Evolutionary conservation across 1,284 basidiomycete species (phyloP).

Genomic region (Sporisorium iseilematis-ciliati): DNA sequence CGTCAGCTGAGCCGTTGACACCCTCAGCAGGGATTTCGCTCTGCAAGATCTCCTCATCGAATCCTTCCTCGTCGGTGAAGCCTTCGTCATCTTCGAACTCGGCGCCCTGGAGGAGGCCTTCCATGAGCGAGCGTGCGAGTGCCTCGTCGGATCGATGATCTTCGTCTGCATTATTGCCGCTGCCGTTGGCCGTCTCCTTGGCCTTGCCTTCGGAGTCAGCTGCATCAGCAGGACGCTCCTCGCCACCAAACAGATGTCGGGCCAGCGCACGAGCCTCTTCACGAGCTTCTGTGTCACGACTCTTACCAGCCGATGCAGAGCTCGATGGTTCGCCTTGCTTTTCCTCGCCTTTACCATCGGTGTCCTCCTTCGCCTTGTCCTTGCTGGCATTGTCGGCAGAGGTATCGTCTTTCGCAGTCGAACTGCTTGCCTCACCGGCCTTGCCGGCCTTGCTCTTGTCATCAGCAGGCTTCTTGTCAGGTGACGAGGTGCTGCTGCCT

Average conservation of each 20-base stretch:
- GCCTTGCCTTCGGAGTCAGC: constrained; percentile 29
- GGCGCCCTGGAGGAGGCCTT: constrained; percentile 55
- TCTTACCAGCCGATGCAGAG: constrained; percentile 15
- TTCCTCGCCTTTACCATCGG: constrained; percentile 9
- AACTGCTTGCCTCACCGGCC: constrained; percentile 50
- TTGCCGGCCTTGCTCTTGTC: constrained; percentile 54
- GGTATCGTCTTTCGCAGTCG: background rate
- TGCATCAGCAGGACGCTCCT: constrained; percentile 12
- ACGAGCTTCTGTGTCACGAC: constrained; percentile 22
- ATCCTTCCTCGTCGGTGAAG: constrained; percentile 59
- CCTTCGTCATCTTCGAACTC: constrained; percentile 57
- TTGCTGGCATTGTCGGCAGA: constrained; percentile 3
- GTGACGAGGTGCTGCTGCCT: constrained; percentile 73
- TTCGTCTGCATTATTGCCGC: constrained; percentile 10
- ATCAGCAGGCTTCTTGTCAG: constrained; percentile 46
- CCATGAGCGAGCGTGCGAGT: constrained; percentile 56
- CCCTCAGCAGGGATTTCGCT: constrained; percentile 53
- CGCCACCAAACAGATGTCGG: constrained; percentile 39
- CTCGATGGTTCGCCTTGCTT: constrained; percentile 18
- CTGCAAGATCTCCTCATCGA: constrained; percentile 61
- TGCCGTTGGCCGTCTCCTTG: constrained; percentile 10
- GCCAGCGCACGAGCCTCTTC: constrained; percentile 40
- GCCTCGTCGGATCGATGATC: constrained; percentile 49
- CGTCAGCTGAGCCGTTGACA: constrained; percentile 16
- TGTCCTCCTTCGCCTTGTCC: constrained; percentile 4